phyloP scores from a whole-genome alignment of 2,329 filamentous ascomycete genomes.

The Cyphellophora attinorum region DNA sequence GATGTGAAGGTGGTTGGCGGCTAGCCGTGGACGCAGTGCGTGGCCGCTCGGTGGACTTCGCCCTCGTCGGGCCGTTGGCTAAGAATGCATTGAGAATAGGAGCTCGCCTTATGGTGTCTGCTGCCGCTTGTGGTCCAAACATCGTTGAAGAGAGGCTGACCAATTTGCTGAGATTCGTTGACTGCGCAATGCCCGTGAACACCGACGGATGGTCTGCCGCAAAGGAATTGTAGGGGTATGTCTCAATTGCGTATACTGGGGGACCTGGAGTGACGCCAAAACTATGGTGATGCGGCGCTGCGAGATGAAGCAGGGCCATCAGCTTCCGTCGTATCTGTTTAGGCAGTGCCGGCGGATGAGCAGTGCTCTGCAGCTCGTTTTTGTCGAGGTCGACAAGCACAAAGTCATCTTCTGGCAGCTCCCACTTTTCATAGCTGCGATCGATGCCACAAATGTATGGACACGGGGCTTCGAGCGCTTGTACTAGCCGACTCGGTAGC shows the following conservation, averaged over 20 bases:
- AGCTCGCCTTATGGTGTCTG: conserved; percentile 38
- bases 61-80: conserved; percentile 51
- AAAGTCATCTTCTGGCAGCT: conserved; percentile 89
- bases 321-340: conserved; percentile 86
- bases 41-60: conserved; percentile 44
- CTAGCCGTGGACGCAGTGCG: conserved; percentile 57
- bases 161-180: conserved; percentile 71
- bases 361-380: conserved; percentile 78
- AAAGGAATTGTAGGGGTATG: conserved; percentile 83
- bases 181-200: conserved; percentile 61
- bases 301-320: conserved; percentile 74
- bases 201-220: conserved; percentile 75
- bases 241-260: conserved; percentile 84
- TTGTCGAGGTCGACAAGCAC: conserved; percentile 89
- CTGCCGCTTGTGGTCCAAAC: conserved; percentile 61
- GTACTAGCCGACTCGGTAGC: conserved; percentile 75
- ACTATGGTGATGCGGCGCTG: conserved; percentile 79
- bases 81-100: conserved; percentile 89
- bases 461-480: conserved; percentile 86
- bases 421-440: conserved; percentile 74
- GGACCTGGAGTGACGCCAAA: conserved; percentile 82
- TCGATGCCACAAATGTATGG: conserved; percentile 97
- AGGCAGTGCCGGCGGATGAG: conserved; percentile 67
- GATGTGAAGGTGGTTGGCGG: conserved; percentile 46
- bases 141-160: conserved; percentile 81